Evolutionary conservation across 2,329 filamentous ascomycete species (phyloP).

Genomic region (Stagonosporopsis vannaccii): DNA sequence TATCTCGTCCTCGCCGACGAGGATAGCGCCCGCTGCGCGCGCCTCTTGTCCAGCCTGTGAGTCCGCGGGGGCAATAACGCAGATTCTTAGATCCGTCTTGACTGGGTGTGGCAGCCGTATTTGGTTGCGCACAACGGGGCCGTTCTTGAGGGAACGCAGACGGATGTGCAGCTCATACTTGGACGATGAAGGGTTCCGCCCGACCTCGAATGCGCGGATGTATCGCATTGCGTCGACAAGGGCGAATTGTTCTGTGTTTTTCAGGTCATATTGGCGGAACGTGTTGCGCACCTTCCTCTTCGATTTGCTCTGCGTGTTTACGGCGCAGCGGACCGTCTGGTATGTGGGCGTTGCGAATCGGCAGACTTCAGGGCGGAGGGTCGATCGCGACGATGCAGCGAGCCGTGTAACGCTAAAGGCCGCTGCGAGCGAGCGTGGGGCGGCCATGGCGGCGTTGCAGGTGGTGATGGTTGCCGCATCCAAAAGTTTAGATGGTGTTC

Average conservation of each 20-base stretch:
- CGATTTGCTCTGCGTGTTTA: constrained; percentile 52
- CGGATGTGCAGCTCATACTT: constrained; percentile 93
- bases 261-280: constrained; percentile 69
- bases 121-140: constrained; percentile 85
- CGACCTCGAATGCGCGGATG: constrained; percentile 90
- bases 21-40: constrained; percentile 75
- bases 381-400: constrained; percentile 17
- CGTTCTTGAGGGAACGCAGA: constrained; percentile 83
- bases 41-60: constrained; percentile 78
- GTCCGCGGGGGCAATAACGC: constrained; percentile 86
- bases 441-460: constrained; percentile 40
- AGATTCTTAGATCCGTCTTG: constrained; percentile 86
- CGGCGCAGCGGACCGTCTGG: constrained; percentile 51
- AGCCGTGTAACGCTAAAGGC: constrained; percentile 41
- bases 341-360: constrained; percentile 37
- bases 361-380: constrained; percentile 26
- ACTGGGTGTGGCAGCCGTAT: constrained; percentile 89
- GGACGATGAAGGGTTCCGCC: constrained; percentile 71
- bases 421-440: constrained; percentile 43
- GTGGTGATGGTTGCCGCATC: constrained; percentile 9
- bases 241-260: constrained; percentile 74
- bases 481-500: constrained; percentile 10
- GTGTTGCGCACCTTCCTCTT: constrained; percentile 69
- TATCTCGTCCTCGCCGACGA: constrained; percentile 85
- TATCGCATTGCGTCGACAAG: constrained; percentile 97